Base-by-base conservation (phyloP, 75 land plant species). In the Azolla pinnata region DNA sequence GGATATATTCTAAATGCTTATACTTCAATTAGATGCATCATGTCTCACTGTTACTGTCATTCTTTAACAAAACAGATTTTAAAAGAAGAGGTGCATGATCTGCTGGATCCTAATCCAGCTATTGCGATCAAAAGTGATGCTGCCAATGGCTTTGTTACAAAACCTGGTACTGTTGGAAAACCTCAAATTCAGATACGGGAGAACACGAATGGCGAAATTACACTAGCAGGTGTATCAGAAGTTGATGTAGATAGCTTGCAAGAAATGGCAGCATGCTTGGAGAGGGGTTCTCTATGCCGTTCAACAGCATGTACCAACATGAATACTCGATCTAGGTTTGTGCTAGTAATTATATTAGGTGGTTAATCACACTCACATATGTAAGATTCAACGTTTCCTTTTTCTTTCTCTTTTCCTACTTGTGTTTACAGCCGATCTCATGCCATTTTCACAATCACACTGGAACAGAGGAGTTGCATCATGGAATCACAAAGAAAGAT, bases 291-390 rank as follows among this genome's bases (percentile, higher is more conserved):
- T 29, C 26, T 79, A 1, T 68, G 73, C 42, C 99, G 99, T 58
- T 97, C 99, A 0, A 95, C 99, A 0, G 99, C 80, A 31, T 86
- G 99, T 64, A 95, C 99, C 29, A 89, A 90, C 44, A 95, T 95
- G 99, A 95, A 95, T 60, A 84, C 92, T 44, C 84, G 81, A 52
- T 95, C 99, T 35, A 95, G 99, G 99, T 95, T 50, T 7, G 16
- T 2, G 2, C 3, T 2, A 54, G 28, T 54, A 3, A 4, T 23
- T 46, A 18, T 18, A 2, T 46, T 46, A 31, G 47, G 25, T 47
- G 18, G 4, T 47, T 47, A 7, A 20, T 12, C 50, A 16, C 4
- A 20, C 20, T 7, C 20, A 47, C 20, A 20, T 18, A 12, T 47
- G 3, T 12, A 9, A 12, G 3, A 47, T 12, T 18, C 19, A 18